Base-by-base conservation (phyloP, 345 rosid species). In the Anastatica hierochuntica region DNA sequence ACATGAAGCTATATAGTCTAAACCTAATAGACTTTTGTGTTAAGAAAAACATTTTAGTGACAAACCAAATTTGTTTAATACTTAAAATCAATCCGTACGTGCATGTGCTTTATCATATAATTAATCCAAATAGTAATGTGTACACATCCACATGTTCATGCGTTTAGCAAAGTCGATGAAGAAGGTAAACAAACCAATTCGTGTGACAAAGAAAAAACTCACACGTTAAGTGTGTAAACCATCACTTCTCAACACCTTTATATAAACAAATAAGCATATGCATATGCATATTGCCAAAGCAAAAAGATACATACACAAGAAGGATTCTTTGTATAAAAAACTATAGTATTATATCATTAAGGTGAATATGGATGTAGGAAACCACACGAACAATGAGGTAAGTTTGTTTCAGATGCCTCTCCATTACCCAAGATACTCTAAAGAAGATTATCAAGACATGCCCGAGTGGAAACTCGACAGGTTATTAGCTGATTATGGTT, bases 381-480 rank as follows among this genome's bases (percentile, higher is more conserved):
- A 47, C 24, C 50, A 37, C 33, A 60, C 39, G 45, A 67, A 47
- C 50, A 29, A 10, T 17, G 61, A 53, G 18, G 42, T 14, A 18
- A 47, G 39, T 53, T 37, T 53, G 56, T 81, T 81, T 60, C 69
- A 23, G 31, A 77, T 81, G 88, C 88, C 85, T 8, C 70, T 79
- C 45, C 85, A 81, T 60, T 81, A 75, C 56, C 85, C 94, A 0
- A 68, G 75, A 64, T 79, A 69, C 74, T 73, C 70, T 33, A 75
- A 53, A 58, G 56, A 67, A 5, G 82, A 81, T 16, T 79, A 84
- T 12, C 80, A 81, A 56, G 50, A 52, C 49, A 77, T 79, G 88
- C 73, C 81, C 0, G 83, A 84, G 49, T 75, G 85, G 85, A 74
- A 76, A 49, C 48, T 81, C 31, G 83, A 84, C 52, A 64, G 73